A percentile compares a stretch with the other conserved stretches of the same genome.
These are phyloP conservation scores for Geosiphon pyriformis DNA, from an alignment of 192 early-diverging fungal genomes.

Conservation along the genomic window DNA sequence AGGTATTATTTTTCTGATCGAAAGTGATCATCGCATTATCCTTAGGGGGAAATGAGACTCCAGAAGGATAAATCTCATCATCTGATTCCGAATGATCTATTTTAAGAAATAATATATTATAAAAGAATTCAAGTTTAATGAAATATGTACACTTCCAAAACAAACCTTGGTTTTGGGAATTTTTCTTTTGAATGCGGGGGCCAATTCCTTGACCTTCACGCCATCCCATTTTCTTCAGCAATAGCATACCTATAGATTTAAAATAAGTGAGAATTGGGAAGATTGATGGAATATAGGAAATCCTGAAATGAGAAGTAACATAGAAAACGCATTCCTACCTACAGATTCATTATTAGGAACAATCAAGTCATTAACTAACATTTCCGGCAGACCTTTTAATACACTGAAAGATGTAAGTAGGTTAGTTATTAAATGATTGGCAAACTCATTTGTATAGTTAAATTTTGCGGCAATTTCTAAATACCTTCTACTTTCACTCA, in stretches of 20 bases:
- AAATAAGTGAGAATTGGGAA: conserved; percentile 8
- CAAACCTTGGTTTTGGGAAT: not conserved
- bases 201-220: conserved; percentile 82
- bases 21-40: conserved; percentile 50
- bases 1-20: conserved; percentile 47
- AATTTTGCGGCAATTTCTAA: no score
- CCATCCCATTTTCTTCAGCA: conserved; percentile 85
- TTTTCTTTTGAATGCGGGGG: conserved; percentile 49
- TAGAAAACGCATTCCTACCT: conserved; percentile 23
- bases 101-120: no score
- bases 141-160: no score
- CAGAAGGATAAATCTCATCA: conserved; percentile 46
- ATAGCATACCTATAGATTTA: conserved; percentile 39
- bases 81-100: conserved; percentile 13
- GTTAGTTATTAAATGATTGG: no score
- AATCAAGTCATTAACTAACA: conserved; percentile 53
- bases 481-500: conserved; percentile 44
- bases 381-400: conserved; percentile 39
- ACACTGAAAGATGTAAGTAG: conserved; percentile 30
- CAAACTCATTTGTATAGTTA: no score
- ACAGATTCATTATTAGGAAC: conserved; percentile 57
- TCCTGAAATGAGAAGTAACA: not conserved
- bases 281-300: no score
- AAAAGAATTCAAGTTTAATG: no score
- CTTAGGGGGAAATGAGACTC: conserved; percentile 60